Evolutionary conservation across 2,329 filamentous ascomycete species (phyloP), one percentile per base, ranked within the genome.

Genomic region (Xylaria arbuscula): DNA sequence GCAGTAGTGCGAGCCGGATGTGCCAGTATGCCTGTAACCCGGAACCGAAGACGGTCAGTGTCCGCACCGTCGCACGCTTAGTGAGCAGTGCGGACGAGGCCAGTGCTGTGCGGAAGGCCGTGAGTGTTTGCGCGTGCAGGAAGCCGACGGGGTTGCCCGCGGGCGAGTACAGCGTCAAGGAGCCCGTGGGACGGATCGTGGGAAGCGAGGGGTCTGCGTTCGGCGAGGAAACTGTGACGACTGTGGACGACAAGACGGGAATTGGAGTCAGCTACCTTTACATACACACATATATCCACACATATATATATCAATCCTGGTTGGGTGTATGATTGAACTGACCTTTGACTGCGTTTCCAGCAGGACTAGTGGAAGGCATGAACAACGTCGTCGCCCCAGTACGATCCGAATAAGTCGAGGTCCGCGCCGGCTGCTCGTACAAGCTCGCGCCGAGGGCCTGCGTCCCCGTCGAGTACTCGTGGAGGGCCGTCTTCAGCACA

Each of bases 21-120:
- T 98, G 95, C 94, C 94, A 98, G 82, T 95, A 97, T 13, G 95
- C 95, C 82, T 98, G 94, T 73, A 91, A 89, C 54, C 95, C 95
- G 40, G 92, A 90, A 28, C 95, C 95, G 78, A 98, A 98, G 62
- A 97, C 91, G 15, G 91, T 90, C 11, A 98, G 77, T 15, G 90
- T 93, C 76, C 91, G 90, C 50, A 97, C 90, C 34, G 87, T 86
- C 64, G 87, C 83, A 64, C 95, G 92, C 45, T 86, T 87, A 22
- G 81, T 79, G 40, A 93, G 83, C 0, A 93, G 84, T 32, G 90
- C 89, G 62, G 90, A 87, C 3, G 90, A 91, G 1, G 89, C 89
- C 11, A 95, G 83, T 0, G 92, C 91, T 0, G 93, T 96, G 68
- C 93, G 89, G 79, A 95, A 96, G 2, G 91, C 92, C 0, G 93